These are phyloP conservation scores for Chamaecrista fasciculata DNA, from an alignment of 306 rosid species.

Conservation along the genomic window DNA sequence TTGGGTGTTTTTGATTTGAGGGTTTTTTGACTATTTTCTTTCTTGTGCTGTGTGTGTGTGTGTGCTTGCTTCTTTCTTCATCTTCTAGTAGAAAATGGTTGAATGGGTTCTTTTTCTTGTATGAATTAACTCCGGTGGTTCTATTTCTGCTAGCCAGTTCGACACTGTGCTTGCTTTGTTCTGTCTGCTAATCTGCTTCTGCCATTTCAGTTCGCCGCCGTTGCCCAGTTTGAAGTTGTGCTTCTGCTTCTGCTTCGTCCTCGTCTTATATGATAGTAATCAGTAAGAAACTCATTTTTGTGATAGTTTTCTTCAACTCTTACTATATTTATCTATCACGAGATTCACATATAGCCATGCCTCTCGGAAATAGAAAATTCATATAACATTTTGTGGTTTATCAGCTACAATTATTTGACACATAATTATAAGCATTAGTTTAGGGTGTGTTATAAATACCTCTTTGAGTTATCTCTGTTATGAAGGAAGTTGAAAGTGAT, in stretches of 20 bases:
- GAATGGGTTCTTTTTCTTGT: not conserved
- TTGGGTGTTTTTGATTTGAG: not conserved
- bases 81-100: not conserved
- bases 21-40: not conserved
- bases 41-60: not conserved
- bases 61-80: not conserved
- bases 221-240: too few species aligned
- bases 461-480: not conserved
- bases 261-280: too few species aligned
- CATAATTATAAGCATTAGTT: not conserved
- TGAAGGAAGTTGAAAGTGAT: not conserved
- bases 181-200: too few species aligned
- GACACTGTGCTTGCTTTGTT: too few species aligned
- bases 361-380: constrained; percentile 23
- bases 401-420: not conserved
- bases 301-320: too few species aligned
- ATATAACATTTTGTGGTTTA: constrained; percentile 2
- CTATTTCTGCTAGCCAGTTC: too few species aligned
- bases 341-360: too few species aligned
- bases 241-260: too few species aligned
- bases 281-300: too few species aligned
- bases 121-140: too few species aligned
- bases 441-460: not conserved
- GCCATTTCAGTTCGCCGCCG: too few species aligned
- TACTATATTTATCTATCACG: too few species aligned